Base-by-base conservation (phyloP, 2,329 filamentous ascomycete genomes). In the Sclerotinia sclerotiorum region DNA sequence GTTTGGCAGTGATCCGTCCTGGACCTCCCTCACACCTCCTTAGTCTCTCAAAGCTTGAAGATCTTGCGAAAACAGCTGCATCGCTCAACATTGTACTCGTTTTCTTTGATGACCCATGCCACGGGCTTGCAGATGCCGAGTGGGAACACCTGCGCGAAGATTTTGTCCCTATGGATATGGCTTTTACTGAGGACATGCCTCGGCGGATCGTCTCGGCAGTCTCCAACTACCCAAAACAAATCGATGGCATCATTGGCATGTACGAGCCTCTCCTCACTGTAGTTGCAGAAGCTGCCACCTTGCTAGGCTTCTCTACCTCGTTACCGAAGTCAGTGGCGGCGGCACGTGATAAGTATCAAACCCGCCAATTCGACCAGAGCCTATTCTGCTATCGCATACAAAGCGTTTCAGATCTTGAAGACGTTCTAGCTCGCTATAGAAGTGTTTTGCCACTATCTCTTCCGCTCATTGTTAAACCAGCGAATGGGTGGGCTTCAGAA, bases 341-440 rank as follows among this genome's bases (percentile, higher is more conserved):
- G 57, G 57, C 57, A n/a, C 57, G 57, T 44, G 39, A 60, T 60
- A 46, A 60, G 24, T 46, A 57, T 57, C 32, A 57, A 11, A 57
- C 54, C 54, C 54, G 54, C 11, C 54, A 42, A 24, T 39, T 57
- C 32, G n/a, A 57, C 21, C 54, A 46, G 29, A 46, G 57, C 27
- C 24, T 60, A 42, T 60, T 60, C 21, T 60, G 42, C 7, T 24
- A 46, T 19, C 42, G 42, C n/a, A 60, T 60, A 60, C 39, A 46
- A n/a, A 60, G 21, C 7, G 29, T 60, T 60, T 29, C 24, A 27
- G 39, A 46, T n/a, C 39, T 44, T 46, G 56, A 58, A 29, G 56
- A 58, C 4, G 21, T 44, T 6, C 5, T 58, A 19, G 35, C n/a
- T 27, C 56, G 39, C 2, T 58, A 44, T 29, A 58, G 56, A 15